Evolutionary conservation across 106 monocot genomes (phyloP).

Genomic region (Dioscorea zingiberensis): DNA sequence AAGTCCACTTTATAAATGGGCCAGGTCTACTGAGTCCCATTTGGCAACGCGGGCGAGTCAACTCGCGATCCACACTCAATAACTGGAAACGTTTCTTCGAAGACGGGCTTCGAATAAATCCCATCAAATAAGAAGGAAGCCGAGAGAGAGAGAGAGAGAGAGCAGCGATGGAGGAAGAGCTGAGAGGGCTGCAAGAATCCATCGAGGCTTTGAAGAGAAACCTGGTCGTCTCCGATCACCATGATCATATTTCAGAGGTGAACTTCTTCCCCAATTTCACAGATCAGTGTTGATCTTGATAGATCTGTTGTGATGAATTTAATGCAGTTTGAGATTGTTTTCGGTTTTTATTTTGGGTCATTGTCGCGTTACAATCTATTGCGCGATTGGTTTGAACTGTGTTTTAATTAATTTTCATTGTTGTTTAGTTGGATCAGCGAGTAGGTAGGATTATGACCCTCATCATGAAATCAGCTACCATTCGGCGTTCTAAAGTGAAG

Average conservation of each 20-base stretch:
- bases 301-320: neutral
- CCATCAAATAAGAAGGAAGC: too few relatives aligned
- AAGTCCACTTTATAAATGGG: too few relatives aligned
- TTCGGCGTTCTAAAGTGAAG: slow-evolving; percentile 51
- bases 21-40: too few relatives aligned
- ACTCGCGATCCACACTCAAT: too few relatives aligned
- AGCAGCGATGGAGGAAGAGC: slow-evolving; percentile 43
- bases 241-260: slow-evolving; percentile 29
- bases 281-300: neutral
- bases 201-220: slow-evolving; percentile 32
- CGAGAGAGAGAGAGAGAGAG: slow-evolving; percentile 1
- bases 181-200: slow-evolving; percentile 24
- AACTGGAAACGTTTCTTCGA: too few relatives aligned
- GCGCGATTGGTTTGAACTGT: too few relatives aligned
- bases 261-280: neutral
- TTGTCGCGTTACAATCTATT: neutral
- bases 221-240: slow-evolving; percentile 7
- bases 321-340: neutral
- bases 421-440: slow-evolving; percentile 26
- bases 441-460: slow-evolving; percentile 22
- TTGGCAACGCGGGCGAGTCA: too few relatives aligned
- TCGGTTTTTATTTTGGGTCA: neutral
- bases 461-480: slow-evolving; percentile 8
- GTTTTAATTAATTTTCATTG: neutral
- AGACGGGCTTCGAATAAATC: too few relatives aligned